Evolutionary conservation across 306 rosid genomes (phyloP).

Genomic region (Comarum palustre): DNA sequence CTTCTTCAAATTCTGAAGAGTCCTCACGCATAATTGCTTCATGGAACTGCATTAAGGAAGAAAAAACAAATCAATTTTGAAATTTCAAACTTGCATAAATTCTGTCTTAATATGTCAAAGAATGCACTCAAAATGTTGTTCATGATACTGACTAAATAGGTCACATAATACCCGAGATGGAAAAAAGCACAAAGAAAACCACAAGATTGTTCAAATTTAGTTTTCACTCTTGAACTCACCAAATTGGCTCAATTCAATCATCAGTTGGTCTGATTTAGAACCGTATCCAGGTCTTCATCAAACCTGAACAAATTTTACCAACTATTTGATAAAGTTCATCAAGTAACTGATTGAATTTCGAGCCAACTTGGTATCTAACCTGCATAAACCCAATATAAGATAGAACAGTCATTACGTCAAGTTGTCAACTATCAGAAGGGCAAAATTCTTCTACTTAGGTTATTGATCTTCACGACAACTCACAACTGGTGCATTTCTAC

Average conservation of each 20-base stretch:
- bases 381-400: constrained; percentile 48
- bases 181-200: not conserved
- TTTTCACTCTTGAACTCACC: constrained; percentile 43
- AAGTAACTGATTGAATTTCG: constrained; percentile 56
- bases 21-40: constrained; percentile 98
- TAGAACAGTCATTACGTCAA: constrained; percentile 35
- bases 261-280: constrained; percentile 47
- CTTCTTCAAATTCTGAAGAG: constrained; percentile 71
- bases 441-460: not conserved
- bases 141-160: not conserved
- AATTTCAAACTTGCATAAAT: constrained; percentile 17
- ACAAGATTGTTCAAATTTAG: constrained; percentile 3
- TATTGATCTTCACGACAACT: not conserved
- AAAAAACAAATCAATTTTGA: constrained; percentile 34
- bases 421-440: constrained; percentile 1
- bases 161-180: not conserved
- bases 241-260: constrained; percentile 75
- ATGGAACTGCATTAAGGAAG: constrained; percentile 60
- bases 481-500: not conserved
- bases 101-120: constrained; percentile 7
- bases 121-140: not conserved
- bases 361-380: constrained; percentile 77
- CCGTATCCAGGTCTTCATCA: constrained; percentile 59
- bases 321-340: constrained; percentile 51
- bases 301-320: constrained; percentile 55